These are phyloP conservation scores for Sphenostylis stenocarpa DNA, from an alignment of 306 rosid genomes.

Conservation along the genomic window DNA sequence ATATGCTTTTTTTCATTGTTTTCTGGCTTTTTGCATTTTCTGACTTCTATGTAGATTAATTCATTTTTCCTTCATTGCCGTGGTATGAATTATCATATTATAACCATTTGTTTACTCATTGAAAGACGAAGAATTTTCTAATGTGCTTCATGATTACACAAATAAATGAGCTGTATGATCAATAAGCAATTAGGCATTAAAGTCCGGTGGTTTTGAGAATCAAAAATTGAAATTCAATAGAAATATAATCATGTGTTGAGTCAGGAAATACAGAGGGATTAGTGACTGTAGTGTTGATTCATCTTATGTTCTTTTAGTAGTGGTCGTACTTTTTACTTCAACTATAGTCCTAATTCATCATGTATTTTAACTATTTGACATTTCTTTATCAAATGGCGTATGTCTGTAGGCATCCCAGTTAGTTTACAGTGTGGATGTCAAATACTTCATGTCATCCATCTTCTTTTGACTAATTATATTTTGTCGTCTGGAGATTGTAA, in stretches of 20 bases:
- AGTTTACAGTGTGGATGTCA: conserved; percentile 1
- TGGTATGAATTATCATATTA: conserved; percentile 39
- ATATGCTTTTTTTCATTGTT: not conserved
- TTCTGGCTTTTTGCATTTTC: conserved; percentile 17
- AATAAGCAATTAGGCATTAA: not conserved
- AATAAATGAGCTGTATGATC: not conserved
- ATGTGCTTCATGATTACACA: not conserved
- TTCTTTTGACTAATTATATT: not conserved
- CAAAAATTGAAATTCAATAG: conserved; percentile 12
- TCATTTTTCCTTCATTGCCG: conserved; percentile 50
- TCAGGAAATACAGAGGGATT: conserved; percentile 5
- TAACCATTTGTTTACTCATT: not conserved
- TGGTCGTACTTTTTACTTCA: conserved; percentile 8
- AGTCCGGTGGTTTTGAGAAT: not conserved
- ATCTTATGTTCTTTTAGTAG: not conserved
- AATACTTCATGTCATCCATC: conserved; percentile 23
- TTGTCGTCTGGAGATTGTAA: conserved; percentile 10
- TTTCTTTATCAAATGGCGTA: not conserved
- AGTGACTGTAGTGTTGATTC: conserved; percentile 9
- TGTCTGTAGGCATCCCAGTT: conserved; percentile 2
- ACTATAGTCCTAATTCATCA: not conserved
- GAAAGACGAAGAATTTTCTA: not conserved
- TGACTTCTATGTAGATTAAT: conserved; percentile 2
- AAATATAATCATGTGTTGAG: not conserved
- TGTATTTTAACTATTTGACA: not conserved